Evolutionary conservation across 441 rosid genomes (phyloP).

Genomic region (Kokia cookei): DNA sequence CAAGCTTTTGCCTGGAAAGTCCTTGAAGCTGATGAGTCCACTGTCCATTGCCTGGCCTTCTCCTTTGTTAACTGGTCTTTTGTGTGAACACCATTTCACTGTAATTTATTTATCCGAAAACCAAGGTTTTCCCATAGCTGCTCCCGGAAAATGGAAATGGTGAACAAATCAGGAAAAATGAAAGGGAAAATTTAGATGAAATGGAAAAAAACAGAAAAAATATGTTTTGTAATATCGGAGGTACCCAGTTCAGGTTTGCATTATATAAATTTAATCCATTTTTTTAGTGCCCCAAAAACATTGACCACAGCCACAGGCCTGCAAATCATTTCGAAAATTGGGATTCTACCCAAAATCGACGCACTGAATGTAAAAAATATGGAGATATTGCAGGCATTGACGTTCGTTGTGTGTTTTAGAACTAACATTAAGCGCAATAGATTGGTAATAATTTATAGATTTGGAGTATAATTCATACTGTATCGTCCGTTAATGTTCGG

Average conservation of each 20-base stretch:
- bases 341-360: neutral
- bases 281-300: conserved; percentile 7
- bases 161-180: neutral
- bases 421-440: no score
- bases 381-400: no score
- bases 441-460: no score
- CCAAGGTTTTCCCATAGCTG: neutral
- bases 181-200: neutral
- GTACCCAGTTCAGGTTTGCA: conserved; percentile 23
- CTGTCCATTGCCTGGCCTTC: conserved; percentile 84
- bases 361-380: neutral
- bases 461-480: no score
- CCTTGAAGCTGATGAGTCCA: conserved; percentile 53
- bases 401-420: no score
- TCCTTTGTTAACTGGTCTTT: conserved; percentile 93
- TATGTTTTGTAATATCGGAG: conserved; percentile 33
- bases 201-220: neutral
- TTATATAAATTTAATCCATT: conserved; percentile 28
- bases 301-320: neutral
- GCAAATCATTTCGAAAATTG: neutral
- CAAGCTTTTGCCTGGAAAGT: conserved; percentile 95
- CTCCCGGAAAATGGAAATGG: neutral
- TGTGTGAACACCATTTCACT: conserved; percentile 39
- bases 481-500: no score
- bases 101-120: conserved; percentile 5